Evolutionary conservation across 2,329 filamentous ascomycete species (phyloP).

Genomic region (Epichloe baconii): DNA sequence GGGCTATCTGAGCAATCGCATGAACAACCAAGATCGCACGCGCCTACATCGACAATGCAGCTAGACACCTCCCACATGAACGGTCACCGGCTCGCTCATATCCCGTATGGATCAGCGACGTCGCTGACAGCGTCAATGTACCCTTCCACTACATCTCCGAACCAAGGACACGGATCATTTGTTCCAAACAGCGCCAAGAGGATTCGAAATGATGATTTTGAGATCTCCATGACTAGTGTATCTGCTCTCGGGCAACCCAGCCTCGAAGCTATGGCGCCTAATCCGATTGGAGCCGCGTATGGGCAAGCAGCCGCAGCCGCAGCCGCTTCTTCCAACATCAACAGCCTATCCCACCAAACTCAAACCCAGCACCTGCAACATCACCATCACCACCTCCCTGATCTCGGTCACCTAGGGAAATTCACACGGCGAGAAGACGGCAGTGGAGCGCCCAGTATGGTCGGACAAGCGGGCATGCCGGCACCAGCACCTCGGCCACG

Average conservation of each 20-base stretch:
- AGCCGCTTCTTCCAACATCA: constrained; percentile 8
- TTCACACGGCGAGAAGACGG: constrained; percentile 48
- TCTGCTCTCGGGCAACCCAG: constrained; percentile 40
- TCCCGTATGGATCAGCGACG: constrained; percentile 37
- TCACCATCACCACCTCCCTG: constrained; percentile 72
- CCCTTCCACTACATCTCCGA: constrained; percentile 32
- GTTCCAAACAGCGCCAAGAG: constrained; percentile 32
- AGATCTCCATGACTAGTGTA: constrained; percentile 38
- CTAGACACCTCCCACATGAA: constrained; percentile 43
- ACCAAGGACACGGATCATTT: constrained; percentile 19
- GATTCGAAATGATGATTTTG: constrained; percentile 44
- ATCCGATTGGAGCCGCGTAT: constrained; percentile 38
- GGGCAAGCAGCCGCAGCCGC: constrained; percentile 28
- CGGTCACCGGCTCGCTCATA: constrained; percentile 36
- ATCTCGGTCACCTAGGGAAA: constrained; percentile 57
- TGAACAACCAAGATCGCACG: constrained; percentile 11
- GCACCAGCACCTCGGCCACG: constrained; percentile 65
- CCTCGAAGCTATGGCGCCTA: constrained; percentile 41
- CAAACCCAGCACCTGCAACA: constrained; percentile 39
- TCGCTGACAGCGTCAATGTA: constrained; percentile 40
- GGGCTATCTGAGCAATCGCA: constrained; percentile 27
- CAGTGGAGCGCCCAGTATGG: constrained; percentile 64
- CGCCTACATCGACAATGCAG: constrained; percentile 33
- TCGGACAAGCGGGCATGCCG: constrained; percentile 81
- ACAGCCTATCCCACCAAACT: constrained; percentile 1